Base-by-base conservation (phyloP, 2,329 filamentous ascomycete species). In the Gaeumannomyces sp. region DNA sequence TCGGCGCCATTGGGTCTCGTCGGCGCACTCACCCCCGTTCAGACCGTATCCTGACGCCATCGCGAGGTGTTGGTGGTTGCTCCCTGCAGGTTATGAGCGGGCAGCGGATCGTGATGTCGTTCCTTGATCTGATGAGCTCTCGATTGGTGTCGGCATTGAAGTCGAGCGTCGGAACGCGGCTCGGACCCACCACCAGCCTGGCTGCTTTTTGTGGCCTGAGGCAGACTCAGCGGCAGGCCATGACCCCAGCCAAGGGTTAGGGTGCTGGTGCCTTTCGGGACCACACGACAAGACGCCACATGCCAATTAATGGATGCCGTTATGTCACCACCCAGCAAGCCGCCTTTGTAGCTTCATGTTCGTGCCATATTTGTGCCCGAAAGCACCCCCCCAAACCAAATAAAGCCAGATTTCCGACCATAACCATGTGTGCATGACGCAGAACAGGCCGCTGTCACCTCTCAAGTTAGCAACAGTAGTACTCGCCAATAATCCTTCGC, bases 11-110 rank as follows among this genome's bases (percentile, higher is more conserved):
- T 61, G 60, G 60, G 33, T 25, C 13, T 45, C 60, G 45, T 27
- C 31, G 56, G 57, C 59, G 68, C 68, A 81, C 87, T 72, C 81
- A 92, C 91, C 91, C 79, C 91, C 91, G 76, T 86, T 84, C 77
- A 96, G 83, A 78, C 91, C 91, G 78, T 88, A 94, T 80, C 91
- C 91, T 73, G 91, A 93, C 78, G 91, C 84, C 91, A 94, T 94
- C 25, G 57, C 31, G 45, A 59, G 74, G 63, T 70, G 68, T 68
- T 63, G 67, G 69, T 65, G 60, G 38, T 60, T 60, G 50, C 33
- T 67, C 58, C 56, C 33, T 64, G 62, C 13, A 38, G 25, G n/a
- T 27, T 62, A n/a, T n/a, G 61, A 31, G 61, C 38, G 38, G 45
- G 38, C 53, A 62, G 45, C 45, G 60, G 38, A 53, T 29, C 38